A percentile compares a stretch with the other conserved stretches of the same genome.
Evolutionary conservation across 2,329 filamentous ascomycete genomes (phyloP).

Genomic region (Coniella vitis): DNA sequence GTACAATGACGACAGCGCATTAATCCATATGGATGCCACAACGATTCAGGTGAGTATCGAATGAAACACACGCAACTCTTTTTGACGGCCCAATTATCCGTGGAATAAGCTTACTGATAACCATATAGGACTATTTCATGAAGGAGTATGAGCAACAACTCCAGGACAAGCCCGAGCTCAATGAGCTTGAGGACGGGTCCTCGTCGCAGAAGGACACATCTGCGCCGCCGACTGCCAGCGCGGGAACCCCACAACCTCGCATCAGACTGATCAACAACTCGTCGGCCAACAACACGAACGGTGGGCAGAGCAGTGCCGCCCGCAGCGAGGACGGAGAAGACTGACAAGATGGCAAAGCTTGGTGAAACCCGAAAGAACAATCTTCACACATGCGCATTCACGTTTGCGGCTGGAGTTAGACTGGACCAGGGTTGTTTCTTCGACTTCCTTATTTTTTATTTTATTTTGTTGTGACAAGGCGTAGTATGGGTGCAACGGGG

Average conservation of each 20-base stretch:
- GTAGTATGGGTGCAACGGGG: conserved; percentile 11
- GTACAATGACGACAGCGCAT: conserved; percentile 93
- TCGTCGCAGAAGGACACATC: conserved; percentile 34
- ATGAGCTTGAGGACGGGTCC: conserved; percentile 43
- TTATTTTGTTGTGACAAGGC: conserved; percentile 5
- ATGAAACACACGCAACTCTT: neutral
- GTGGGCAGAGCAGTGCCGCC: conserved; percentile 11
- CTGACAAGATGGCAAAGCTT: neutral
- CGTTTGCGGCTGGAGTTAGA: conserved; percentile 8
- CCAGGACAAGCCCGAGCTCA: conserved; percentile 47
- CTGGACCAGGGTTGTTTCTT: neutral
- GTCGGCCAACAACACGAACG: conserved; percentile 26
- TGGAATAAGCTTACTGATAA: conserved; percentile 29
- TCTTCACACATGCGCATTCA: neutral
- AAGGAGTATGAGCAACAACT: conserved; percentile 47
- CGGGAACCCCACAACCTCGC: conserved; percentile 60
- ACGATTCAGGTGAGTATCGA: conserved; percentile 69
- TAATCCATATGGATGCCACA: conserved; percentile 88
- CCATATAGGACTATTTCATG: conserved; percentile 48
- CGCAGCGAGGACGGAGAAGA: conserved; percentile 15
- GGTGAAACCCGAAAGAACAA: neutral
- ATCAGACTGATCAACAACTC: conserved; percentile 62
- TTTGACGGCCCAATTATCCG: no score
- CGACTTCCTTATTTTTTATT: conserved; percentile 10
- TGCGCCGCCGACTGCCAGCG: conserved; percentile 47